A percentile compares a stretch with the other conserved stretches of the same genome.
These are phyloP conservation scores for Plasmodium inui DNA, from an alignment of 169 alveolate genomes.

Conservation along the genomic window DNA sequence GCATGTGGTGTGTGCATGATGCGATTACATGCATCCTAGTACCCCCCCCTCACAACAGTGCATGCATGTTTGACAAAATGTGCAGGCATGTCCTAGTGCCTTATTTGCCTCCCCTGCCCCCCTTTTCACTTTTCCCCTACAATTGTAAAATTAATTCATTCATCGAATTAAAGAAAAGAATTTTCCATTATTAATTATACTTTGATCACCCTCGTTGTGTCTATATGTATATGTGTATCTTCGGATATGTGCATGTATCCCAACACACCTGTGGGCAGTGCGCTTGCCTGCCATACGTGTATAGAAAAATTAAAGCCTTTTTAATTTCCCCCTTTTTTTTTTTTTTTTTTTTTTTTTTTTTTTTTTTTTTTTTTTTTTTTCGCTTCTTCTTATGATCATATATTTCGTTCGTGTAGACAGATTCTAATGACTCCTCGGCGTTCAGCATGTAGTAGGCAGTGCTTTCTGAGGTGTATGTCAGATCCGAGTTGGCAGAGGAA, in stretches of 20 bases:
- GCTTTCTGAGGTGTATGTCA: slow-evolving; percentile 68
- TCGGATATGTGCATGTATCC: not conserved
- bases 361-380: slow-evolving; percentile 3
- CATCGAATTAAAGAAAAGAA: not conserved
- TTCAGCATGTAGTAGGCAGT: slow-evolving; percentile 44
- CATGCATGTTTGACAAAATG: not conserved
- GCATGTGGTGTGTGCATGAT: not conserved
- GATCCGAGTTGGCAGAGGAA: slow-evolving; percentile 59
- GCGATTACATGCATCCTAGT: not conserved
- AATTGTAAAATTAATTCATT: not conserved
- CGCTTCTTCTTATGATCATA: slow-evolving; percentile 70
- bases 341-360: slow-evolving; percentile 24
- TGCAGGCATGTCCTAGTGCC: not conserved
- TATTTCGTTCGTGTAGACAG: slow-evolving; percentile 20
- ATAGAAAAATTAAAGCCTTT: not conserved
- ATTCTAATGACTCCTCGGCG: slow-evolving; percentile 57
- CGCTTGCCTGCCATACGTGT: not conserved
- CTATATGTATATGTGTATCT: not conserved
- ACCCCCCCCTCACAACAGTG: not conserved
- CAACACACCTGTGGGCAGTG: not conserved
- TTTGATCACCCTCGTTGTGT: not conserved
- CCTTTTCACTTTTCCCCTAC: not conserved
- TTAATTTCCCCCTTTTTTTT: not conserved
- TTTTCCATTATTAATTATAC: not conserved
- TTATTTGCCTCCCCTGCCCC: not conserved